Conservation (phyloP, 345 rosid genomes). For the Conringia planisiliqua region DNA sequence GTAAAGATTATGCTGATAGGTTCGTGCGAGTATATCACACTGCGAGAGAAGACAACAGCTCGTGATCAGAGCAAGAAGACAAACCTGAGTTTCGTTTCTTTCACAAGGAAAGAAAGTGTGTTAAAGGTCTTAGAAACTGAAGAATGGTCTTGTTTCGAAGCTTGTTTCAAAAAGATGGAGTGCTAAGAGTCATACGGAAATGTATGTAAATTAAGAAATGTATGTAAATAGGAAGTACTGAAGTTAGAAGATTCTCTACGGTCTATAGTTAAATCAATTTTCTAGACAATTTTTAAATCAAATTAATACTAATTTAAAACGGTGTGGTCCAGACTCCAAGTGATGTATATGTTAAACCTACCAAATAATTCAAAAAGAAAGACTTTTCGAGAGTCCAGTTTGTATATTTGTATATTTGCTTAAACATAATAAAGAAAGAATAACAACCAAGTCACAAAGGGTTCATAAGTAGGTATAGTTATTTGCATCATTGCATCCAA, state of each 20-base stretch:
- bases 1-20: background rate
- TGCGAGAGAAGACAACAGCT: constrained; percentile 5
- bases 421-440: constrained; percentile 5
- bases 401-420: background rate
- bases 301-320: background rate
- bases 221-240: background rate
- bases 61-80: constrained; percentile 5
- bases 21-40: background rate
- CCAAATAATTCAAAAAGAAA: background rate
- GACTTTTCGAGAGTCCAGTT: background rate
- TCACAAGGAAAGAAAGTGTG: background rate
- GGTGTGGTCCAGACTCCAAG: background rate
- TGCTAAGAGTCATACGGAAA: background rate
- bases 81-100: background rate
- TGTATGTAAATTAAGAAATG: background rate
- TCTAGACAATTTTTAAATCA: background rate
- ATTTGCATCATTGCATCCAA: constrained; percentile 12
- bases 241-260: background rate
- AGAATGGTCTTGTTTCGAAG: background rate
- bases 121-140: background rate
- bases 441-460: background rate
- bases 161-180: background rate
- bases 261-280: background rate
- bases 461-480: background rate
- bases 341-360: constrained; percentile 15